Base-by-base conservation (phyloP, 805 yeast species). In the Sungouiella blattae region DNA sequence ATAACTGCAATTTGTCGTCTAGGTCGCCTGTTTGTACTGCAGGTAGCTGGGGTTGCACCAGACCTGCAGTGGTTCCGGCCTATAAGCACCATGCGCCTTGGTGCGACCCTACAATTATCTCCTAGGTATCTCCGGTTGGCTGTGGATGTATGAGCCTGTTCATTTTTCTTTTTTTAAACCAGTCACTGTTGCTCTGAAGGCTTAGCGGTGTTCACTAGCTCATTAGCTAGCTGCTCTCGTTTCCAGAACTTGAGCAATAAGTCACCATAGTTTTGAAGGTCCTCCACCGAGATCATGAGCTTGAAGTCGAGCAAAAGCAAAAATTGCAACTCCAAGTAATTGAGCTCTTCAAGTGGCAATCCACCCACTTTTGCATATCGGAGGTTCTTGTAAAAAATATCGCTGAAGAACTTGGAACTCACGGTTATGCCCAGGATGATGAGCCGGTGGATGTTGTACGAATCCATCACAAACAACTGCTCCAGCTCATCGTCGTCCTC, bases 351-450 rank as follows among this genome's bases (percentile, higher is more conserved):
- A 38, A 88, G 70, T 6, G 97, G 95, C 36, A 91, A 71, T 0
- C 98, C 98, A 5, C 98, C 98, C 28, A 91, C 93, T 58, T 89
- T 86, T 8, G 97, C 96, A 58, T 91, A 91, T 44, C 98, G 75
- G 36, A 93, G 80, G 58, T 91, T 91, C 55, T 91, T 91, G 70
- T 91, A 91, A 54, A 89, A 91, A 32, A 89, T 87, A 61, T 91
- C 98, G 50, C 91, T 81, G 59, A 89, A 89, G 59, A 91, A 91
- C 65, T 93, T 93, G 25, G 95, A 84, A 18, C 95, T 87, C 17
- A 93, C 97, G 0, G 99, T 91, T 41, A 93, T 83, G 4, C 97
- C 98, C 9, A 95, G 84, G 31, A 93, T 91, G 33, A 93, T 86
- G 45, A 93, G 71, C 43, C 99, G 73, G 62, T 93, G 99, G 43